Evolutionary conservation across 2,329 filamentous ascomycete genomes (phyloP).

Genomic region (Pseudocercospora pini-densiflorae): DNA sequence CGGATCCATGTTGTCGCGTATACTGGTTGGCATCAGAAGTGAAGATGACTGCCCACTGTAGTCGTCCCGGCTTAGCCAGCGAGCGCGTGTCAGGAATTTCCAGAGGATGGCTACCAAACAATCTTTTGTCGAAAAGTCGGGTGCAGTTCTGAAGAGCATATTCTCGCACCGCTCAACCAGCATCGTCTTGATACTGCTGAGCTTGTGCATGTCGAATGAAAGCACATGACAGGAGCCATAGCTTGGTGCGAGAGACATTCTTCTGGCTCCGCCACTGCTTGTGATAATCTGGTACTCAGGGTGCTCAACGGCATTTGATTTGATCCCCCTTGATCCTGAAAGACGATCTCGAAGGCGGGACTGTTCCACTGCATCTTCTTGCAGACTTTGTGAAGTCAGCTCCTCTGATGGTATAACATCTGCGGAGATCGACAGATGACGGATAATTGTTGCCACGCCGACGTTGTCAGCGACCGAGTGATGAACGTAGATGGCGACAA

Average conservation of each 20-base stretch:
- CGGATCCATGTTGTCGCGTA: slow-evolving; percentile 22
- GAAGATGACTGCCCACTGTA: slow-evolving; percentile 4
- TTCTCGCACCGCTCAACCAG: slow-evolving; percentile 23
- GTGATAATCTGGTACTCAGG: slow-evolving; percentile 12
- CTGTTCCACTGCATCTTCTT: slow-evolving; percentile 20
- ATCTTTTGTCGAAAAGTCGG: slow-evolving; percentile 21
- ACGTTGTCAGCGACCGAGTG: slow-evolving; percentile 28
- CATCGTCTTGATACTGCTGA: slow-evolving; percentile 21
- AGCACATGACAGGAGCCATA: slow-evolving; percentile 21
- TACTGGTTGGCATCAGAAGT: slow-evolving; percentile 19
- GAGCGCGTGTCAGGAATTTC: slow-evolving; percentile 25
- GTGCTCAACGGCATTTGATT: slow-evolving; percentile 14
- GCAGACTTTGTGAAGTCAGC: slow-evolving; percentile 6
- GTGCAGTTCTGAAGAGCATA: slow-evolving; percentile 1
- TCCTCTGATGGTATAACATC: background rate
- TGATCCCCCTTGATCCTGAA: slow-evolving; percentile 19
- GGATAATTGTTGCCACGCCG: slow-evolving; percentile 24
- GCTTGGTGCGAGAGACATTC: background rate
- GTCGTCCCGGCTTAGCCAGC: slow-evolving; percentile 10
- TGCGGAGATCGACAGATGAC: slow-evolving; percentile 26
- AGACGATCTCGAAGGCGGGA: slow-evolving; percentile 23
- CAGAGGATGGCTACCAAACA: slow-evolving; percentile 30
- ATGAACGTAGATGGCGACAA: slow-evolving; percentile 30
- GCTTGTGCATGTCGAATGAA: slow-evolving; percentile 23
- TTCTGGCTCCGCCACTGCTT: background rate